Evolutionary conservation across 495 filamentous ascomycete species (phyloP).

Genomic region (Tetracladium marchalianum): DNA sequence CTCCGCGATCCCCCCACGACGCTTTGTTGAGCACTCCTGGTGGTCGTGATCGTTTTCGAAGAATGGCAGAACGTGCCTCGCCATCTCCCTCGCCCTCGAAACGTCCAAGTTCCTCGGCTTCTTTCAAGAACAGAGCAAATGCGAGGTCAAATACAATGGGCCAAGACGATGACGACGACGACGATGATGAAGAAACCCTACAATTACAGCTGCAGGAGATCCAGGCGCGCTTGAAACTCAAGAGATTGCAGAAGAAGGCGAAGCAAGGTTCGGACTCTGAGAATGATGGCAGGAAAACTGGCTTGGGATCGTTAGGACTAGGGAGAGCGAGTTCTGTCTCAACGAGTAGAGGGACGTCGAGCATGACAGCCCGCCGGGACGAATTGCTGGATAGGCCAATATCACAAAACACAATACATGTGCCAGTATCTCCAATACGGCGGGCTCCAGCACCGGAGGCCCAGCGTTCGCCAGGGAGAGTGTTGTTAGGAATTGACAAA

Average conservation of each 20-base stretch:
- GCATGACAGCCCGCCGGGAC: constrained; percentile 15
- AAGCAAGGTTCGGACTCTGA: constrained; percentile 23
- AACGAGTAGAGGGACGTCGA: constrained; percentile 16
- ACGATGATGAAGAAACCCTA: constrained; percentile 86
- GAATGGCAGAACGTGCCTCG: constrained; percentile 51
- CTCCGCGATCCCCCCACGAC: constrained; percentile 77
- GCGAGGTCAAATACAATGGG: constrained; percentile 4
- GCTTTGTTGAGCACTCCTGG: constrained; percentile 72
- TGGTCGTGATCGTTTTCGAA: constrained; percentile 61
- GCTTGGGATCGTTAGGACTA: background rate
- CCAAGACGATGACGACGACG: constrained; percentile 32
- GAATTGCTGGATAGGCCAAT: constrained; percentile 23
- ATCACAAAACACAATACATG: constrained; percentile 48
- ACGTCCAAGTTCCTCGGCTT: constrained; percentile 2
- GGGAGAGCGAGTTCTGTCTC: constrained; percentile 16
- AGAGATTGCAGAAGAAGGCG: constrained; percentile 62
- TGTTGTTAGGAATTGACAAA: constrained; percentile 83
- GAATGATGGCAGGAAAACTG: constrained; percentile 1
- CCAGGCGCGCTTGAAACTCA: constrained; percentile 78
- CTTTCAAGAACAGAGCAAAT: constrained; percentile 21
- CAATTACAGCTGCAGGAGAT: constrained; percentile 77
- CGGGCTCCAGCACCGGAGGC: constrained; percentile 34
- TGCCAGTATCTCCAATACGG: constrained; percentile 70
- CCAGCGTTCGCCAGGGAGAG: constrained; percentile 68
- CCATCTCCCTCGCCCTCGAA: constrained; percentile 57